These are phyloP conservation scores for Diaporthe australafricana DNA, from an alignment of 2,329 filamentous ascomycete genomes.

Conservation along the genomic window DNA sequence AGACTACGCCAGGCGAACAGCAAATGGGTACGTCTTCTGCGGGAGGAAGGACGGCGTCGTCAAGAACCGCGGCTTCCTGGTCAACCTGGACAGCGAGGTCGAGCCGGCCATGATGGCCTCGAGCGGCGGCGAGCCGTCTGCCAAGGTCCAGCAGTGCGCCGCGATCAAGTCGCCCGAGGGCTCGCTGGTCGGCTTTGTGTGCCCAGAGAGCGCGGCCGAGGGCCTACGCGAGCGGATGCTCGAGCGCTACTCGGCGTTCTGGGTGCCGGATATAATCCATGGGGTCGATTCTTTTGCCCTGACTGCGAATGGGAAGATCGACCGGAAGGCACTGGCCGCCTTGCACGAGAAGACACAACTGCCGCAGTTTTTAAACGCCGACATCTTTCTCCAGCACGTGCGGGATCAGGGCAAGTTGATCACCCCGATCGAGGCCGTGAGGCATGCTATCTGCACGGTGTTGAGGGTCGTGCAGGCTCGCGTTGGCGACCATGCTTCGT, in stretches of 20 bases:
- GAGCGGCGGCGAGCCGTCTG: background rate
- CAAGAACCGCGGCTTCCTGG: conserved; percentile 50
- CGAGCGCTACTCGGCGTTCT: background rate
- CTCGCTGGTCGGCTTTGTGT: conserved; percentile 40
- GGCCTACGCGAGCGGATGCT: background rate
- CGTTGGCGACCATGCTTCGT: background rate
- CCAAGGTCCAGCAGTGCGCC: conserved; percentile 30
- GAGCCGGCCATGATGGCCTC: conserved; percentile 40
- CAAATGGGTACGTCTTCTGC: conserved; percentile 40
- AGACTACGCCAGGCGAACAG: conserved; percentile 6
- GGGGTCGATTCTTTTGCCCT: background rate
- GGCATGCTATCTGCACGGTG: background rate
- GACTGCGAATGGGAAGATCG: conserved; percentile 10
- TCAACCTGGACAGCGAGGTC: conserved; percentile 49
- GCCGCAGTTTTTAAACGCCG: background rate
- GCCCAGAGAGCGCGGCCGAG: background rate
- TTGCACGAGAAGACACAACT: conserved; percentile 5
- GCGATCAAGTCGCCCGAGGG: conserved; percentile 37
- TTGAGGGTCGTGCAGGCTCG: background rate
- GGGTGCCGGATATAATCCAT: background rate
- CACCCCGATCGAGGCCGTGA: background rate
- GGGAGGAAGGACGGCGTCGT: conserved; percentile 46
- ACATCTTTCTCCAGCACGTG: conserved; percentile 2
- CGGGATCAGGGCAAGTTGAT: background rate
- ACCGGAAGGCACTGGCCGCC: background rate